A percentile compares a stretch with the other conserved stretches of the same genome.
phyloP scores from a whole-genome alignment of 441 rosid species.

The Monsonia emarginata region DNA sequence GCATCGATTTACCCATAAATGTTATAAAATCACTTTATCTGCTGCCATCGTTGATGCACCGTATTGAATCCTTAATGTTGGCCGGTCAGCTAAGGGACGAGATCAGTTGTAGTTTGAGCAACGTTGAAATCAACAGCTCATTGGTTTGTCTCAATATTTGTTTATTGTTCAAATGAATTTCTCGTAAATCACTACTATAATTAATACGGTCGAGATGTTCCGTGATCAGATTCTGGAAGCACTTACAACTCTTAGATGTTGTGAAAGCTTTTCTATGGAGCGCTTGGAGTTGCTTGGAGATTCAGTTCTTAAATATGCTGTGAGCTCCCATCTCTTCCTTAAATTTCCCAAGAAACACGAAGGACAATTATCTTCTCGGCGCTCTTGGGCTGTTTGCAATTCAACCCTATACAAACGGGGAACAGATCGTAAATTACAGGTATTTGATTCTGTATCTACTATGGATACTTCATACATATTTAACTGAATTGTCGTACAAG shows the following conservation, averaged over 20 bases:
- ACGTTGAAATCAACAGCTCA: slow-evolving; percentile 46
- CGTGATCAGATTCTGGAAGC: slow-evolving; percentile 67
- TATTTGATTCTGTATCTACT: slow-evolving; percentile 20
- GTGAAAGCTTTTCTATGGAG: slow-evolving; percentile 84
- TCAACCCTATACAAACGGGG: slow-evolving; percentile 59
- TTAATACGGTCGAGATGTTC: slow-evolving; percentile 4
- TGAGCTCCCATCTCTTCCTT: slow-evolving; percentile 64
- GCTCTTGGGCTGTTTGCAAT: slow-evolving; percentile 48
- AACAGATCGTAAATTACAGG: slow-evolving; percentile 61
- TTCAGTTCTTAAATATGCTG: slow-evolving; percentile 77
- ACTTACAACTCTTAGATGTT: slow-evolving; percentile 58
- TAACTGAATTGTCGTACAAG: too few species aligned
- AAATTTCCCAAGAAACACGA: slow-evolving; percentile 59
- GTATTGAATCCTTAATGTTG: slow-evolving; percentile 71
- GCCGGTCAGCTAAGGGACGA: slow-evolving; percentile 86
- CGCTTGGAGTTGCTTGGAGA: slow-evolving; percentile 96
- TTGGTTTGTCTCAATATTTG: slow-evolving; percentile 35
- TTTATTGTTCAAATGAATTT: slow-evolving; percentile 6
- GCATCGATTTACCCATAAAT: slow-evolving; percentile 35
- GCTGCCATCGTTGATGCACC: slow-evolving; percentile 79
- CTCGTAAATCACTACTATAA: neutral
- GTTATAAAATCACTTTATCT: slow-evolving; percentile 57
- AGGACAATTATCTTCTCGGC: slow-evolving; percentile 49
- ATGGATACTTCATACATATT: neutral
- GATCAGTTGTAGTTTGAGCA: slow-evolving; percentile 38